A percentile compares a stretch with the other conserved stretches of the same genome.
Conservation (phyloP, 495 filamentous ascomycete species). For the Aspergillus indologenus region DNA sequence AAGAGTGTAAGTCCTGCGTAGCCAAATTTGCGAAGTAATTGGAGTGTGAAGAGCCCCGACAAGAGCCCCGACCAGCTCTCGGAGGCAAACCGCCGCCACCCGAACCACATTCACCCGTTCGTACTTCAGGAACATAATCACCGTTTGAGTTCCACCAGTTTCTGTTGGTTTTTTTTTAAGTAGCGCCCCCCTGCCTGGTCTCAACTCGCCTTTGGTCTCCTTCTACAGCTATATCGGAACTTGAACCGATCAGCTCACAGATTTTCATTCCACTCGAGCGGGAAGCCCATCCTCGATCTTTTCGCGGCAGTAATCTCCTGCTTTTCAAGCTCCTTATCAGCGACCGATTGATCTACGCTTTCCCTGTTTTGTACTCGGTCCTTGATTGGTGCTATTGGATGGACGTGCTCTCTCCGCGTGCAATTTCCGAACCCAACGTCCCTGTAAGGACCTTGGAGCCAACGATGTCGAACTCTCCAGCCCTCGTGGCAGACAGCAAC, state of each 20-base stretch:
- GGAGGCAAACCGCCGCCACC: slow-evolving; percentile 6
- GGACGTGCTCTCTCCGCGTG: slow-evolving; percentile 9
- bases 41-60: background rate
- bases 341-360: background rate
- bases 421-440: slow-evolving; percentile 8
- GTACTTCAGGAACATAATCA: slow-evolving; percentile 1
- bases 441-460: slow-evolving; percentile 5
- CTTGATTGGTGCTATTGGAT: slow-evolving; percentile 13
- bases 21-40: background rate
- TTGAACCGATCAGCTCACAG: background rate
- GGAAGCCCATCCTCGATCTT: background rate
- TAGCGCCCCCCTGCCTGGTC: background rate
- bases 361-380: slow-evolving; percentile 7
- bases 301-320: background rate
- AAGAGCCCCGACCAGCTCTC: too few species aligned
- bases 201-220: background rate
- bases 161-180: background rate
- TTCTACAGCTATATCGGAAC: background rate
- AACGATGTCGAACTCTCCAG: slow-evolving; percentile 24
- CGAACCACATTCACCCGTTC: background rate
- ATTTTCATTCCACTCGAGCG: background rate
- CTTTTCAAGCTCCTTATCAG: slow-evolving; percentile 2
- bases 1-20: background rate
- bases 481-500: slow-evolving; percentile 19
- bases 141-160: background rate